phyloP scores from a whole-genome alignment of 2,329 filamentous ascomycete genomes.

The Bipolaris oryzae region DNA sequence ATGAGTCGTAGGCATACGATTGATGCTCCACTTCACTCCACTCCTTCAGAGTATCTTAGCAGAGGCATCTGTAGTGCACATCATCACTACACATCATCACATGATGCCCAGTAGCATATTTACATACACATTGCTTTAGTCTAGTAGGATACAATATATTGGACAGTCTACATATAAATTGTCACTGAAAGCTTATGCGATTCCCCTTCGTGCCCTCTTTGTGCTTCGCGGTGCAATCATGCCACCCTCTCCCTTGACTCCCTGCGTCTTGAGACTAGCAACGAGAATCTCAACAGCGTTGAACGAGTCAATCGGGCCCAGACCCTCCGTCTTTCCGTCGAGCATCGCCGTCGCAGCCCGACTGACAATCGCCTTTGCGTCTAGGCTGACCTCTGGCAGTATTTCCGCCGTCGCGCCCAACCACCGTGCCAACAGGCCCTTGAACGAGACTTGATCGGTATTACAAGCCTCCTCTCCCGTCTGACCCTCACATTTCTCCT shows the following conservation, averaged over 20 bases:
- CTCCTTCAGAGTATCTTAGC: not conserved
- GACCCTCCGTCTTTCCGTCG: constrained; percentile 5
- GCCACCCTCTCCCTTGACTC: constrained; percentile 16
- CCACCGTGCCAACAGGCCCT: constrained; percentile 48
- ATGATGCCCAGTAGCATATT: not conserved
- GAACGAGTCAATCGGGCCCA: constrained; percentile 23
- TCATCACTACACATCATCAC: not conserved
- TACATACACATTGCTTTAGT: not conserved
- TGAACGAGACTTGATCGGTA: constrained; percentile 73
- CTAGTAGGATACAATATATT: not conserved
- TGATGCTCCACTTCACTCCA: not conserved
- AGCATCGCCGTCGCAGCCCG: constrained; percentile 19
- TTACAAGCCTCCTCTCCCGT: constrained; percentile 59
- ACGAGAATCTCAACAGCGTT: constrained; percentile 25
- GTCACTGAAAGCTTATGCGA: constrained; percentile 17
- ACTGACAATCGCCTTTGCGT: constrained; percentile 20
- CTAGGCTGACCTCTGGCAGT: constrained; percentile 24
- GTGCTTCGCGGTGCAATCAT: constrained; percentile 19
- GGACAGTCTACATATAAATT: not conserved
- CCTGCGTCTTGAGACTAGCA: constrained; percentile 28
- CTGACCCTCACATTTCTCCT: constrained; percentile 65
- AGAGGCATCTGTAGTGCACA: not conserved
- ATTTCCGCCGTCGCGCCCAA: constrained; percentile 31
- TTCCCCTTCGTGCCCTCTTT: constrained; percentile 9
- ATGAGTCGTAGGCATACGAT: not conserved